Evolutionary conservation across 257 asterid species (phyloP), one percentile per base, ranked within the genome.

Genomic region (Voacanga thouarsii): DNA sequence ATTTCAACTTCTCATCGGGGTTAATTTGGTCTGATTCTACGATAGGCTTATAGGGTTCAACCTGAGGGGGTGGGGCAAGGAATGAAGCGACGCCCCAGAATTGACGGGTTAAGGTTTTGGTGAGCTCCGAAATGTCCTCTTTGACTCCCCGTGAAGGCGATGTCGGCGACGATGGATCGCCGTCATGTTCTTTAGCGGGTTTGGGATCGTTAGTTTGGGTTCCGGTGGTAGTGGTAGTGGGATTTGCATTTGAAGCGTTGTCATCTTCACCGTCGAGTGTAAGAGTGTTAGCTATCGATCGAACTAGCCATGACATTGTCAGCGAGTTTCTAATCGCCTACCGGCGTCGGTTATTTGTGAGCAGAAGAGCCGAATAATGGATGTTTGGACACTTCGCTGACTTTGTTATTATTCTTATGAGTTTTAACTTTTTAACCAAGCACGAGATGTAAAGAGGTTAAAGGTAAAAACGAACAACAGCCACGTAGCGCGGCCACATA

Each of bases 11-110:
- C 28, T 11, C 53, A 16, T 55, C 66, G 28, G 30, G 47, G 1
- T 73, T 56, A 18, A 16, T 56, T 6, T 68, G 43, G 16, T 66
- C 73, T 26, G 71, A 41, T 30, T 64, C 80, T 28, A 47, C 12
- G 26, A 72, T 10, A 6, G 77, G 47, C 24, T 73, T 77, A 59
- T 72, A 75, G 75, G 82, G 83, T 16, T 89, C 93, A 68, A 86
- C 39, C 74, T 87, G 92, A 11, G 97, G 95, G 1, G 98, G 97
- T 41, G 99, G 98, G 1, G 99, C 97, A 39, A 96, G 84, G 82
- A 93, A 93, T 8, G 99, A 92, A n/a, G 99, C 97, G 15, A 96
- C 97, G 78, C 99, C 98, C 97, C 98, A 92, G 56, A 96, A 90
- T 78, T 93, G 98, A 76, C 99, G 96, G 76, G 90, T 86, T 65